Evolutionary conservation across 495 filamentous ascomycete genomes (phyloP).

Genomic region (Aspergillus affinis): DNA sequence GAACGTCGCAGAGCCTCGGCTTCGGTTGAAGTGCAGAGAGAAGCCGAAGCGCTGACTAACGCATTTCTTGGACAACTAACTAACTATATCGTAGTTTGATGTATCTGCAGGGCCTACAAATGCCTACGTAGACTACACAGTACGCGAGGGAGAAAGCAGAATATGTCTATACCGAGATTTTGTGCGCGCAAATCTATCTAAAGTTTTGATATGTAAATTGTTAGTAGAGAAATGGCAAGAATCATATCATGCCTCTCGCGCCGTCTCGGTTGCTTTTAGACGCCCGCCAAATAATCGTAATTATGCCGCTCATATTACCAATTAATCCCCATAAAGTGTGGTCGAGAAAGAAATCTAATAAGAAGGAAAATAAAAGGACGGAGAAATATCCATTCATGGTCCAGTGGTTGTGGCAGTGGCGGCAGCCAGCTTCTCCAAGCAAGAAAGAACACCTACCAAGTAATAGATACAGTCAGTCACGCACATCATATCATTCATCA

Average conservation of each 20-base stretch:
- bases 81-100: no score
- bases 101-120: no score
- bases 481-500: background rate
- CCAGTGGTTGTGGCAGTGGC: conserved; percentile 4
- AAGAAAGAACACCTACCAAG: conserved; percentile 34
- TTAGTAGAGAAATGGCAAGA: no score
- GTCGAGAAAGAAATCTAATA: background rate
- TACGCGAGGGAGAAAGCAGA: background rate
- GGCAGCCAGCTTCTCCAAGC: conserved; percentile 29
- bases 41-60: background rate
- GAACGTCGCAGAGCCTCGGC: conserved; percentile 1
- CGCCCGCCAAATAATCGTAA: background rate
- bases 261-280: background rate
- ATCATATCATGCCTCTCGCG: background rate
- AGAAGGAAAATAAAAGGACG: conserved; percentile 10
- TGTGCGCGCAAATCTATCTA: no score
- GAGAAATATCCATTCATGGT: background rate
- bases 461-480: conserved; percentile 5
- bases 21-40: background rate
- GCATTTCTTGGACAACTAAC: no score
- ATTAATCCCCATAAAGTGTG: background rate
- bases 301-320: background rate
- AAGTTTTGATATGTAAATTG: no score
- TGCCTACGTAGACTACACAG: no score
- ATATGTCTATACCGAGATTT: no score